Percentiles rank a stretch among this genome's conserved stretches.
Evolutionary conservation across 2,329 filamentous ascomycete genomes (phyloP).

Genomic region (Dactylonectria estremocensis): DNA sequence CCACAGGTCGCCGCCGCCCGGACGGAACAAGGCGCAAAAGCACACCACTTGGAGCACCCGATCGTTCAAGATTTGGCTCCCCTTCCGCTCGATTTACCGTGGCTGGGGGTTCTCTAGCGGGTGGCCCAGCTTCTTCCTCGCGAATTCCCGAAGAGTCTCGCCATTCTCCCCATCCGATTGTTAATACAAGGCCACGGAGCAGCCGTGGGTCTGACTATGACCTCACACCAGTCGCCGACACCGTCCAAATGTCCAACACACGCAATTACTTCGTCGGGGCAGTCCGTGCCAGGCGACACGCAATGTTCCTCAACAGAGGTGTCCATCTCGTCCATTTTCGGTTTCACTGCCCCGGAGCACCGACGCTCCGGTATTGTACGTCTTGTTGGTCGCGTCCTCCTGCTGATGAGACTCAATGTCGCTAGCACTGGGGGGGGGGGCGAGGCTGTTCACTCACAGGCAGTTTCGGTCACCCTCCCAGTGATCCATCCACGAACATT

Average conservation of each 20-base stretch:
- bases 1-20: conserved; percentile 26
- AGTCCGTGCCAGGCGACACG: conserved; percentile 32
- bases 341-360: conserved; percentile 29
- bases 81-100: conserved; percentile 22
- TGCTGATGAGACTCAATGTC: conserved; percentile 10
- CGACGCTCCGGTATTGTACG: conserved; percentile 18
- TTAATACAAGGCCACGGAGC: conserved; percentile 38
- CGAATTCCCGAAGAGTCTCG: conserved; percentile 40
- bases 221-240: conserved; percentile 33
- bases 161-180: conserved; percentile 42
- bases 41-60: conserved; percentile 26
- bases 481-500: not conserved
- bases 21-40: conserved; percentile 19
- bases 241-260: conserved; percentile 8
- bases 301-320: conserved; percentile 16
- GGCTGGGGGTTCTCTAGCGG: conserved; percentile 21
- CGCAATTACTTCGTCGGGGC: conserved; percentile 8
- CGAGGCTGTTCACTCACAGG: conserved; percentile 27
- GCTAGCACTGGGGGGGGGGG: conserved; percentile 1
- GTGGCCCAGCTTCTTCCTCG: conserved; percentile 26
- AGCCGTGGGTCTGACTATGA: conserved; percentile 37
- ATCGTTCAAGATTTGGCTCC: conserved; percentile 23
- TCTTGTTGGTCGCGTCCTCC: conserved; percentile 21
- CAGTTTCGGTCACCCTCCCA: not conserved
- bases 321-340: conserved; percentile 22